Conservation (phyloP, 2,329 filamentous ascomycete genomes). For the Knoxdaviesia proteae region DNA sequence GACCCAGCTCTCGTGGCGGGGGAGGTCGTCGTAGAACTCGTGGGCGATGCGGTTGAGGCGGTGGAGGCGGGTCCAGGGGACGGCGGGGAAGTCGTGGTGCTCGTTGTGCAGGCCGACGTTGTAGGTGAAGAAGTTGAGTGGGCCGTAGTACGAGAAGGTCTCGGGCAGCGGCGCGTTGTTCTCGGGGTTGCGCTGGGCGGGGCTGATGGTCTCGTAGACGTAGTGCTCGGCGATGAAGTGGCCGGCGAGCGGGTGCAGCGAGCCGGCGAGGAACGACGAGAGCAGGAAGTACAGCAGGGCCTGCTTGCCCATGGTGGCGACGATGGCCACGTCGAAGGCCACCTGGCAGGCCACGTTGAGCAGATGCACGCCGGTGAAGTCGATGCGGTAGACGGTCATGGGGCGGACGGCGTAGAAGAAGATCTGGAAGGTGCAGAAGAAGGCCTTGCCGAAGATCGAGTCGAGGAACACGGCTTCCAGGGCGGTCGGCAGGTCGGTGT, state of each 20-base stretch:
- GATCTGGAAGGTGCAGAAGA: constrained; percentile 98
- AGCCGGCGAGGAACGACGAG: constrained; percentile 83
- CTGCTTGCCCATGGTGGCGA: constrained; percentile 36
- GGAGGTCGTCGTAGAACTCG: constrained; percentile 83
- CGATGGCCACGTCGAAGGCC: constrained; percentile 52
- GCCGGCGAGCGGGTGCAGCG: constrained; percentile 79
- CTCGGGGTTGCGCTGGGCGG: constrained; percentile 31
- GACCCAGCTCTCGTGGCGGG: constrained; percentile 74
- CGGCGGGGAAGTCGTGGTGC: constrained; percentile 94
- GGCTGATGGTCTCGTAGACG: constrained; percentile 46
- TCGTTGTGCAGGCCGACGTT: constrained; percentile 97
- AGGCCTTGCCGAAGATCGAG: constrained; percentile 87
- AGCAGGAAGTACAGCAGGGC: constrained; percentile 67
- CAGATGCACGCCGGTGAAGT: constrained; percentile 67
- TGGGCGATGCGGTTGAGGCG: constrained; percentile 57
- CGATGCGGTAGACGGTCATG: constrained; percentile 80
- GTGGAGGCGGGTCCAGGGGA: constrained; percentile 80
- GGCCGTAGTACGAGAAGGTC: constrained; percentile 93
- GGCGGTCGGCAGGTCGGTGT: constrained; percentile 85
- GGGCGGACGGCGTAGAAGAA: constrained; percentile 94
- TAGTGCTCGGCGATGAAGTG: constrained; percentile 99
- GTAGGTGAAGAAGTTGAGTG: constrained; percentile 81
- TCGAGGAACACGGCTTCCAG: constrained; percentile 85
- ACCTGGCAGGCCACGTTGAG: constrained; percentile 65
- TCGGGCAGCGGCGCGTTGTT: constrained; percentile 57